Conservation (phyloP, 768 basidiomycete genomes). For the Kockovaella imperatae region DNA sequence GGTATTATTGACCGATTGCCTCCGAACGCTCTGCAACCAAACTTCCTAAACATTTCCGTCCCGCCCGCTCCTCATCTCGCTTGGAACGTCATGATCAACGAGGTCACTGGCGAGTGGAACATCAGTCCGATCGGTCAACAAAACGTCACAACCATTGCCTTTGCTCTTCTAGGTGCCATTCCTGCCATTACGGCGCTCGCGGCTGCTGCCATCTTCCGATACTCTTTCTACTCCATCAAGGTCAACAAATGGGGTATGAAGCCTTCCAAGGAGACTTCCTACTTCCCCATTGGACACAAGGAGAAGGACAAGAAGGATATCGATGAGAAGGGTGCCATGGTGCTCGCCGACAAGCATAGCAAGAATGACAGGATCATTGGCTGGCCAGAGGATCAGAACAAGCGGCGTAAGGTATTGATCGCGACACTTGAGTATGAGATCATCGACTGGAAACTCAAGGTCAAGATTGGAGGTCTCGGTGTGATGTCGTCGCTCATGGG, state of each 20-base stretch:
- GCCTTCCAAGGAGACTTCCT: conserved; percentile 54
- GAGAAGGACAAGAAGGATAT: conserved; percentile 56
- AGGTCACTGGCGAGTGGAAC: conserved; percentile 66
- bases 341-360: conserved; percentile 65
- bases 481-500: conserved; percentile 98
- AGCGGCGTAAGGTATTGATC: conserved; percentile 84
- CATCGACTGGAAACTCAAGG: conserved; percentile 94
- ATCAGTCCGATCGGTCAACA: conserved; percentile 75
- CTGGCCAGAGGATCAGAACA: conserved; percentile 91
- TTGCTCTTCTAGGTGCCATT: conserved; percentile 68
- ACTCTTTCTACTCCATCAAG: conserved; percentile 91
- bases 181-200: conserved; percentile 76
- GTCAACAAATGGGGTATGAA: conserved; percentile 86
- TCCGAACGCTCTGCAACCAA: conserved; percentile 64
- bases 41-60: conserved; percentile 84
- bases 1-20: conserved; percentile 83
- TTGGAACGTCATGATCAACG: conserved; percentile 76
- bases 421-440: conserved; percentile 92
- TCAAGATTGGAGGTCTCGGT: conserved; percentile 95
- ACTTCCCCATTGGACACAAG: conserved; percentile 64
- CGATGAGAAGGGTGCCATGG: conserved; percentile 36
- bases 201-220: conserved; percentile 82
- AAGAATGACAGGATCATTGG: conserved; percentile 73
- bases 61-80: conserved; percentile 81
- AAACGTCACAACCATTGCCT: conserved; percentile 76